A percentile compares a stretch with the other conserved stretches of the same genome.
phyloP scores from a whole-genome alignment of 257 asterid genomes.

The Gentiana macrophylla region DNA sequence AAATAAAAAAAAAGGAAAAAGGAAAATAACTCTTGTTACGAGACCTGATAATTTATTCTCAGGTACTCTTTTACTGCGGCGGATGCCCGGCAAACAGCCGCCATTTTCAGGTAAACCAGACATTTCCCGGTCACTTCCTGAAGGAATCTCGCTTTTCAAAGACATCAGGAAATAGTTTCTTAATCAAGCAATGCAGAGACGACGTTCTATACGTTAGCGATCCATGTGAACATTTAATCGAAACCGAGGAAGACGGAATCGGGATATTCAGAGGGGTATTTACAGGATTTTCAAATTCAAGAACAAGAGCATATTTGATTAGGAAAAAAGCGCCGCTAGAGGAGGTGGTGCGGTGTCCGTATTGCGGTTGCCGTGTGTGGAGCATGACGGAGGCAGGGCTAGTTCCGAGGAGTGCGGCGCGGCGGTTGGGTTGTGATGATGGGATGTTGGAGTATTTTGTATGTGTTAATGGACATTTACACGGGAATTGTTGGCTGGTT shows the following conservation, averaged over 20 bases:
- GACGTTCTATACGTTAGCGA: conserved; percentile 71
- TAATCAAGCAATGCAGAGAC: conserved; percentile 42
- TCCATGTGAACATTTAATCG: conserved; percentile 65
- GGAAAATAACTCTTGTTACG: too few relatives aligned
- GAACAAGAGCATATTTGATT: conserved; percentile 58
- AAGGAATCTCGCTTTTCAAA: conserved; percentile 64
- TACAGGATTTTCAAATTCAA: conserved; percentile 45
- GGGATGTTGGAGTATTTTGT: conserved; percentile 67
- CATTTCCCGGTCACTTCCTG: conserved; percentile 48
- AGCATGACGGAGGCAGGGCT: conserved; percentile 79
- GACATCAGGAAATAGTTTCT: conserved; percentile 74
- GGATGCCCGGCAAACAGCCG: conserved; percentile 55
- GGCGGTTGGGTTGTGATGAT: conserved; percentile 63
- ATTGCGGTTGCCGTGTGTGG: conserved; percentile 73
- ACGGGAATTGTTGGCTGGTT: conserved; percentile 71
- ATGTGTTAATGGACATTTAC: conserved; percentile 75
- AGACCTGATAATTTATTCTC: too few relatives aligned
- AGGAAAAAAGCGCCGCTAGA: conserved; percentile 44
- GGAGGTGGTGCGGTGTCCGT: conserved; percentile 49
- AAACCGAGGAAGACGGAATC: conserved; percentile 27
- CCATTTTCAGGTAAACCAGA: conserved; percentile 24
- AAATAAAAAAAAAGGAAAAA: too few relatives aligned
- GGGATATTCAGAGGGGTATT: conserved; percentile 78
- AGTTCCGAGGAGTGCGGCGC: conserved; percentile 52
- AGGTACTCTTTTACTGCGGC: conserved; percentile 58